Evolutionary conservation across 176 grass and related monocot species (phyloP), one percentile per base, ranked within the genome.

Genomic region (Eleusine coracana): DNA sequence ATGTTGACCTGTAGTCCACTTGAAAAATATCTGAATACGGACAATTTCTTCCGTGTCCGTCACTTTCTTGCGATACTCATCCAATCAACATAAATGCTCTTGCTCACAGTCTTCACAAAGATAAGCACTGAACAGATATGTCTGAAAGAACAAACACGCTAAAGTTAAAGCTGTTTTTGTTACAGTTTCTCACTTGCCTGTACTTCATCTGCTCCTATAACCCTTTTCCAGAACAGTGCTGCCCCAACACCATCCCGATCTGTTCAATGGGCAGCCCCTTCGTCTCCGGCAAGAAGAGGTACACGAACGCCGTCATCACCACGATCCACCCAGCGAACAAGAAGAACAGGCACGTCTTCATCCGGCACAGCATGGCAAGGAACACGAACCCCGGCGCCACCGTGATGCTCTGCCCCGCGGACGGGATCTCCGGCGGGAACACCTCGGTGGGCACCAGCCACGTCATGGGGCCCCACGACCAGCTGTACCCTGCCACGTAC

Each of bases 401-500:
- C 6, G 82, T 66, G 23, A 91, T 10, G 82, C 89, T 77, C 81
- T 85, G 85, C 36, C 75, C 89, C 0, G 72, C 75, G 11, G 79
- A 80, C 28, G 85, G 61, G 28, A 90, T 56, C 88, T 90, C 88
- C 55, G 90, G 60, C 20, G 77, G 76, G 49, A 83, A 77, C 14
- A 92, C 71, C 83, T 92, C 90, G 44, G 54, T 88, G 23, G 88
- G 85, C 45, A 45, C 44, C 44, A 10, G 44, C 87, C 87, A 93
- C 23, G 81, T 83, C 76, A 93, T 20, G 11, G 88, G 91, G 3
- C 87, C 87, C 87, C 84, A 87, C 6, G 87, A 90, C 78, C 85
- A 82, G 46, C 66, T 56, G 51, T 85, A 93, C 1, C 87, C 91
- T 0, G 76, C 31, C 2, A 85, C 77, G 70, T 93, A 90, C 5